Conservation (phyloP, 2,329 filamentous ascomycete species). For the Aspergillus felis region DNA sequence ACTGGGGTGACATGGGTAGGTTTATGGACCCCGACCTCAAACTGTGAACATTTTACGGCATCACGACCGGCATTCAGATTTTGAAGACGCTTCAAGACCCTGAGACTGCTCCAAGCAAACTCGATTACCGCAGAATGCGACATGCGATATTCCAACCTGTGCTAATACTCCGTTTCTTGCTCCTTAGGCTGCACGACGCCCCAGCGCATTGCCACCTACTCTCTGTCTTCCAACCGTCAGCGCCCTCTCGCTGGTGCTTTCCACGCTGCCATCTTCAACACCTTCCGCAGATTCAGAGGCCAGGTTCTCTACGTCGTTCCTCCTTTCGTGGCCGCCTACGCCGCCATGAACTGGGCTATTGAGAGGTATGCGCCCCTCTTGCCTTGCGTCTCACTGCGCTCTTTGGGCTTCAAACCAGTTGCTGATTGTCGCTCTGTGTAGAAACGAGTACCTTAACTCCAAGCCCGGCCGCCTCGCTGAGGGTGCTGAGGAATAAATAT, state of each 20-base stretch:
- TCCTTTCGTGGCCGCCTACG: slow-evolving; percentile 74
- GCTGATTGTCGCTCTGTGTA: slow-evolving; percentile 17
- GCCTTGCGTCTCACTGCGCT: neutral
- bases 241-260: slow-evolving; percentile 74
- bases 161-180: neutral
- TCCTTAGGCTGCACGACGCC: slow-evolving; percentile 33
- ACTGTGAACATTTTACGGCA: neutral
- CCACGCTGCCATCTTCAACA: slow-evolving; percentile 91
- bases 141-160: neutral
- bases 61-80: neutral
- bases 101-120: neutral
- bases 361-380: slow-evolving; percentile 63
- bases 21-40: slow-evolving; percentile 25
- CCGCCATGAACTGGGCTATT: slow-evolving; percentile 82
- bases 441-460: slow-evolving; percentile 50
- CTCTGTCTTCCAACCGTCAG: slow-evolving; percentile 82
- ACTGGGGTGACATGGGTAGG: slow-evolving; percentile 73
- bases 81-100: neutral
- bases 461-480: slow-evolving; percentile 43
- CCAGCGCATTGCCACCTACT: slow-evolving; percentile 65
- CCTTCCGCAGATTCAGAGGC: slow-evolving; percentile 75
- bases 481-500: slow-evolving; percentile 32
- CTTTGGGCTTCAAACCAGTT: neutral
- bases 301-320: slow-evolving; percentile 90
- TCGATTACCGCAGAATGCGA: neutral